Evolutionary conservation across 305 asterid species (phyloP), one percentile per base, ranked within the genome.

Genomic region (Ajuga reptans): DNA sequence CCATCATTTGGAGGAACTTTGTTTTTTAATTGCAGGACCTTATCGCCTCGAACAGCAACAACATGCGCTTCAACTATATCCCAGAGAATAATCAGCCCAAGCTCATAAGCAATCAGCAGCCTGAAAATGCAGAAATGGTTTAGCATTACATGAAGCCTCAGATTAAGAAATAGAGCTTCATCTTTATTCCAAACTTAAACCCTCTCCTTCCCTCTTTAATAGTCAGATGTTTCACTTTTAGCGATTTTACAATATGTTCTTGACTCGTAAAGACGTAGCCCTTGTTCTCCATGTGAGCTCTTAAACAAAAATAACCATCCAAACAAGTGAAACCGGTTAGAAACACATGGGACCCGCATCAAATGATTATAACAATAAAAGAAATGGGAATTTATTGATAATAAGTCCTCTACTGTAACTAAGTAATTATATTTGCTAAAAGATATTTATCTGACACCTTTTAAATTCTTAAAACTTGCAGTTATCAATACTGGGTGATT

Each of bases 71-170:
- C 89, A 52, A 82, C 74, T 64, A 89, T 78, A 83, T 91, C 95
- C 98, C 98, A 91, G 52, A 91, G 89, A 74, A 89, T 85, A 71
- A 91, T 86, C 74, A 84, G 66, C 70, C 98, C 98, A 79, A 81
- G 82, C 75, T 84, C 91, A 69, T 86, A 91, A 14, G 96, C 94
- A 75, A 91, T 80, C 79, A 91, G 76, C 57, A 87, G 66, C 89
- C 98, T 91, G 89, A 74, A 75, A 72, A 74, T 64, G 58, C 50
- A 57, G 42, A 68, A 71, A 55, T 29, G 49, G 9, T 66, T 71
- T 55, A 66, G 68, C 72, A 72, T 68, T 61, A 24, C 39, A n/a
- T 14, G 68, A 51, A 68, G 69, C 53, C 65, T 57, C 60, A 45
- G 33, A 29, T 29, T 42, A 71, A 16, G 36, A 53, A 29, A 36